Evolutionary conservation across 352 stramenopile genomes (phyloP), one percentile per base, ranked within the genome.

Genomic region (Detonula confervacea): DNA sequence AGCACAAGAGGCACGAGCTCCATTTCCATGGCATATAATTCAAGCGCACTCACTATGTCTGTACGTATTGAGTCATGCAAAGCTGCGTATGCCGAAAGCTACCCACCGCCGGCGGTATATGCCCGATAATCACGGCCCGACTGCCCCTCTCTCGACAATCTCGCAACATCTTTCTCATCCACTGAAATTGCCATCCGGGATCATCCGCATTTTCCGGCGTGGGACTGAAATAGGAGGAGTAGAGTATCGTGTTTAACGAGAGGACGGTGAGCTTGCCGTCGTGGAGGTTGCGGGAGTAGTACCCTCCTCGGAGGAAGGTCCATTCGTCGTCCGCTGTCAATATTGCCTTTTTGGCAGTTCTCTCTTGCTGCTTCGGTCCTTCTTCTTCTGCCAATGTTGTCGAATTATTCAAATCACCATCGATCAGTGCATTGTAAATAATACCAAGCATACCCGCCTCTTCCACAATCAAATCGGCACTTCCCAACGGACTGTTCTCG

Each of bases 21-120:
- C n/a, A n/a, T n/a, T n/a, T 5, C 16, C 9, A 67, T 14, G n/a
- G 30, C 30, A 70, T 93, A 90, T 11, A 42, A 5, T 42, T 12
- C 5, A 42, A 42, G 11, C 33, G 11, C 33, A 88, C 63, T 72
- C 63, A 74, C 47, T 97, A 98, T 35, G 56, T 87, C 0, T 84
- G 71, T 20, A 97, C 92, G 80, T 97, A 97, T 66, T 86, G 73
- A 33, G 93, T 81, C 39, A 95, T 90, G 95, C 95, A 98, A 66
- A 96, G 87, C 2, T 95, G 89, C 2, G 88, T 80, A 16, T 93
- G 93, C 3, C 85, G 76, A 74, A 95, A 97, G 60, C 92, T 96
- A 62, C 96, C 95, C 22, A 98, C 90, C 44, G 96, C 90, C 4
- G 95, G 95, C 9, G 95, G 89, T 65, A 98, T 97, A 71, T 98